phyloP scores from a whole-genome alignment of 2,329 filamentous ascomycete species.

The Fusarium longipes region DNA sequence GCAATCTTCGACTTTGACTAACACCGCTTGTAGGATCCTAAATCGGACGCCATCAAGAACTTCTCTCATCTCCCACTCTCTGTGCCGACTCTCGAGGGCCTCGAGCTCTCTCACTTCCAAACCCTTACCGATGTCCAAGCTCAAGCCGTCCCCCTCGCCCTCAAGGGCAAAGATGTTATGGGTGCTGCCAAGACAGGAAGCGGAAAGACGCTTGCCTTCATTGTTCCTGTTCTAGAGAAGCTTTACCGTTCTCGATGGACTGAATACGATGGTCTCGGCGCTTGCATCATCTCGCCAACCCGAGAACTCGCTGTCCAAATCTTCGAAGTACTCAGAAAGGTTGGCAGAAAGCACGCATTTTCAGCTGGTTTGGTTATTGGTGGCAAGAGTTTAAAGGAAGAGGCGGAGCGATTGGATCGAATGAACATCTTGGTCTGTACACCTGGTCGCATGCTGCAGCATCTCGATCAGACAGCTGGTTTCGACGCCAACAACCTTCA shows the following conservation, averaged over 20 bases:
- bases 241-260: constrained; percentile 91
- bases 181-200: constrained; percentile 96
- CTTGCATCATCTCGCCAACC: constrained; percentile 92
- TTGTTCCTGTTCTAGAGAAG: constrained; percentile 92
- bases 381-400: constrained; percentile 87
- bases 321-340: constrained; percentile 90
- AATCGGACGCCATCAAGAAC: constrained; percentile 67
- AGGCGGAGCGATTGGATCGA: constrained; percentile 82
- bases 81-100: constrained; percentile 78
- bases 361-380: constrained; percentile 95
- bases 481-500: constrained; percentile 92
- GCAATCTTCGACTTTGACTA: constrained; percentile 1
- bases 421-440: constrained; percentile 99
- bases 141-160: constrained; percentile 85
- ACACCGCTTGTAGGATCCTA: constrained; percentile 64
- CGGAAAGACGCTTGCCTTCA: constrained; percentile 93
- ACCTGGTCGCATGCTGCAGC: constrained; percentile 93
- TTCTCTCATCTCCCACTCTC: constrained; percentile 92
- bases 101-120: constrained; percentile 89
- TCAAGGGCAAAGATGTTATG: constrained; percentile 88
- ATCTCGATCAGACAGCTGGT: constrained; percentile 91
- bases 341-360: constrained; percentile 89
- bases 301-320: constrained; percentile 97
- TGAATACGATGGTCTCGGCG: constrained; percentile 89
- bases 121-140: constrained; percentile 91